phyloP scores from a whole-genome alignment of 2,329 filamentous ascomycete genomes.

The Didymellaceae sp. region DNA sequence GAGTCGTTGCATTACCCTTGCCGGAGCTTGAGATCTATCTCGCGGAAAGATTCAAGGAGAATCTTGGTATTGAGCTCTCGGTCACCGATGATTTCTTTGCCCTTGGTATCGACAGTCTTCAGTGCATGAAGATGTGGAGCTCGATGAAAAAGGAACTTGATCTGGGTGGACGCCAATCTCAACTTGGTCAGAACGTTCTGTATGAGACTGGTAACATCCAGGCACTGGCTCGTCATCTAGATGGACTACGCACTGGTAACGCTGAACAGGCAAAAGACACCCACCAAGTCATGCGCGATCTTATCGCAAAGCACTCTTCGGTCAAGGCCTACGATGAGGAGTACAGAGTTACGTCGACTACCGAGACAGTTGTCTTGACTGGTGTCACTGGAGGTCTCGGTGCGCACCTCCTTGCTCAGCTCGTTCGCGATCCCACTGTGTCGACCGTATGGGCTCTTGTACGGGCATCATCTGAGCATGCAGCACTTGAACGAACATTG shows the following conservation, averaged over 20 bases:
- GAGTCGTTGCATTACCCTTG: conserved; percentile 33
- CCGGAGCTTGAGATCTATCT: conserved; percentile 43
- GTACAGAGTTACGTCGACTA: neutral
- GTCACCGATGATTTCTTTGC: conserved; percentile 63
- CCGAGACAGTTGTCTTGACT: conserved; percentile 57
- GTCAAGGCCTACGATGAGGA: conserved; percentile 35
- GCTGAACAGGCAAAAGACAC: conserved; percentile 43
- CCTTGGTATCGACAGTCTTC: conserved; percentile 64
- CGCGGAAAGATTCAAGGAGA: conserved; percentile 25
- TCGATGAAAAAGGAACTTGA: conserved; percentile 60
- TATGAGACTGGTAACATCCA: conserved; percentile 63
- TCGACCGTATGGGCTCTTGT: conserved; percentile 60
- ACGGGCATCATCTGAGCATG: conserved; percentile 51
- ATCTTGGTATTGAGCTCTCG: conserved; percentile 28
- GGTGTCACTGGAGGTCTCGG: conserved; percentile 72
- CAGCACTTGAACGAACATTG: conserved; percentile 45
- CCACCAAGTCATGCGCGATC: conserved; percentile 52
- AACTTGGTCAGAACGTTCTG: conserved; percentile 62
- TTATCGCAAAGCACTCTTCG: conserved; percentile 55
- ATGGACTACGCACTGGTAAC: conserved; percentile 51
- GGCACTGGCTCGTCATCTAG: conserved; percentile 55
- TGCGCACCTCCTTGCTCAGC: conserved; percentile 59
- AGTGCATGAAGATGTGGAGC: conserved; percentile 63
- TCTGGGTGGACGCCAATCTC: conserved; percentile 49
- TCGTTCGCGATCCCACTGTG: conserved; percentile 38